Conservation (phyloP, 257 asterid species). For the Ilex aquifolium region DNA sequence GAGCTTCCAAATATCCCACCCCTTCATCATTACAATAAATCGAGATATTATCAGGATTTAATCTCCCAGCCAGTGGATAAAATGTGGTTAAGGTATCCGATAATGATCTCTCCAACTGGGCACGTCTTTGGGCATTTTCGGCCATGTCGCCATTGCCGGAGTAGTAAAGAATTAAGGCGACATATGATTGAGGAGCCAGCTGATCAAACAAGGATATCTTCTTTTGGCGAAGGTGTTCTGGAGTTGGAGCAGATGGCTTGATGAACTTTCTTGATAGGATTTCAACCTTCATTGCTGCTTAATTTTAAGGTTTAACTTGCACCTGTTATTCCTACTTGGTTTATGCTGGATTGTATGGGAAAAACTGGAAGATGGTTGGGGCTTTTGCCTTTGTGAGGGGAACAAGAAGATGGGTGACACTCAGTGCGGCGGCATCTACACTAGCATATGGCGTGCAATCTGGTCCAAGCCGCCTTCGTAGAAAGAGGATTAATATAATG, state of each 20-base stretch:
- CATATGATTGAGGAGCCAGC: constrained; percentile 20
- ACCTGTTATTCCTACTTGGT: no score
- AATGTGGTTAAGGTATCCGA: constrained; percentile 24
- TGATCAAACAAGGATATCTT: constrained; percentile 42
- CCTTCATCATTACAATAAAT: constrained; percentile 37
- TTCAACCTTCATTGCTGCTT: background rate
- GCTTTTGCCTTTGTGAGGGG: no score
- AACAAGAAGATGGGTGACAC: no score
- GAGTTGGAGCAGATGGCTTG: constrained; percentile 42
- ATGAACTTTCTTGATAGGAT: constrained; percentile 20
- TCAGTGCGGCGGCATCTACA: no score
- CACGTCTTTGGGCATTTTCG: background rate
- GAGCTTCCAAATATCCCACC: constrained; percentile 24
- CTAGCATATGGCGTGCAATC: no score
- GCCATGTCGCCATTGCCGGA: background rate
- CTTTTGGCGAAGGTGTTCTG: constrained; percentile 17
- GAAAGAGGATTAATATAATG: no score
- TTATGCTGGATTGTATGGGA: no score
- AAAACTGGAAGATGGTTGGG: no score
- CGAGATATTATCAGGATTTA: constrained; percentile 5
- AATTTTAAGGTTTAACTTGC: no score
- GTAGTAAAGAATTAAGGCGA: constrained; percentile 28
- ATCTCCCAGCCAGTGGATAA: constrained; percentile 38
- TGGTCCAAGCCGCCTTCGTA: no score
- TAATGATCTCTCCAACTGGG: constrained; percentile 13